Evolutionary conservation across 306 rosid genomes (phyloP).

Genomic region (Trifolium dubium): DNA sequence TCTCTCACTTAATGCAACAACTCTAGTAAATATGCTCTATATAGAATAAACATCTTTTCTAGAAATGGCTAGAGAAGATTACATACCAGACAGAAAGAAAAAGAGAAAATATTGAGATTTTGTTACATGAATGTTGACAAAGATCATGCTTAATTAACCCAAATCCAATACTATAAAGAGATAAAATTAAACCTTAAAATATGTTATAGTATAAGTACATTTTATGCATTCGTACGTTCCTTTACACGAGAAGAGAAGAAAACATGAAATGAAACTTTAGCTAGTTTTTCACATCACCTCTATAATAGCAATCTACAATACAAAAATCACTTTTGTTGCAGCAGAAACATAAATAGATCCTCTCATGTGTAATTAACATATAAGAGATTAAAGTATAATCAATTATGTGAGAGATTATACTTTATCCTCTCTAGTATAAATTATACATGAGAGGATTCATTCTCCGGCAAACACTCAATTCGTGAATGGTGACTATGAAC

Average conservation of each 20-base stretch:
- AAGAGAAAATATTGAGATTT: not conserved
- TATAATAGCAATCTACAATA: no score
- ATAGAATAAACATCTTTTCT: not conserved
- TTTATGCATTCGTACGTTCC: not conserved
- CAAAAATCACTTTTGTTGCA: no score
- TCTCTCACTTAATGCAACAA: not conserved
- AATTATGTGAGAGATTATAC: no score
- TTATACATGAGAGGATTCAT: no score
- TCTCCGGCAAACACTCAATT: no score
- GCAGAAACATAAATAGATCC: no score
- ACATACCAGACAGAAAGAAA: not conserved
- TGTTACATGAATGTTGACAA: not conserved
- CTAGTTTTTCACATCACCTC: not conserved
- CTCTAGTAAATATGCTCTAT: no score
- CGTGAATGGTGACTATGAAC: not conserved
- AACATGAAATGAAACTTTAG: not conserved
- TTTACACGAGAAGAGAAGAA: not conserved
- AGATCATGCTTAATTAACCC: not conserved
- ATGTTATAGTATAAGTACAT: not conserved
- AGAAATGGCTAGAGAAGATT: not conserved
- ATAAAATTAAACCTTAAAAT: not conserved
- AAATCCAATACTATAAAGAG: not conserved
- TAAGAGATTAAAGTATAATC: no score
- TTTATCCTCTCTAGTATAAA: no score
- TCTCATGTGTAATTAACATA: no score